Percentiles rank a stretch among this genome's conserved stretches.
These are phyloP conservation scores for Verbascum thapsus DNA, from an alignment of 257 asterid genomes.

Conservation along the genomic window DNA sequence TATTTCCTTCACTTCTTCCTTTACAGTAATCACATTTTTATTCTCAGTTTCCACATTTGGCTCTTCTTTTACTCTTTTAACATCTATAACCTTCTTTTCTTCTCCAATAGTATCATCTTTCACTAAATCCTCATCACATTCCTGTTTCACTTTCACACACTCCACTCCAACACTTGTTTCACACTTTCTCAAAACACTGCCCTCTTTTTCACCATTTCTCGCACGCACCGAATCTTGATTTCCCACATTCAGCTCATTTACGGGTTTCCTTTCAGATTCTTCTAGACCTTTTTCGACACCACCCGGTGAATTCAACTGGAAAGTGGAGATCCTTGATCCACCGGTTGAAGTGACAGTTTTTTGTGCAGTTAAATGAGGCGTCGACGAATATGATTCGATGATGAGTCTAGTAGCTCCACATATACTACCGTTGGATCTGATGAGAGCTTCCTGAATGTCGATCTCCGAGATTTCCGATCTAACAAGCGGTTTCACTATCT, in stretches of 20 bases:
- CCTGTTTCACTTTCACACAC: slow-evolving; percentile 38
- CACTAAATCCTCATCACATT: slow-evolving; percentile 28
- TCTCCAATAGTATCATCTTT: slow-evolving; percentile 10
- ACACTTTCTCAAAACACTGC: slow-evolving; percentile 16
- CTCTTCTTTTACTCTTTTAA: slow-evolving; percentile 38
- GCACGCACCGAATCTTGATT: slow-evolving; percentile 19
- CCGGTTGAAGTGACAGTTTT: slow-evolving; percentile 64
- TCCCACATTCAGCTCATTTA: slow-evolving; percentile 12
- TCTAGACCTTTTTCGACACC: neutral
- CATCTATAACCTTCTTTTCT: slow-evolving; percentile 12
- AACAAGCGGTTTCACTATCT: slow-evolving; percentile 34
- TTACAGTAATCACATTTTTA: slow-evolving; percentile 24
- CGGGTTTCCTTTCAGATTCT: slow-evolving; percentile 6
- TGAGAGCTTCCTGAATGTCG: slow-evolving; percentile 34
- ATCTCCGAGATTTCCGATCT: slow-evolving; percentile 36
- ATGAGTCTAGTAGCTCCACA: slow-evolving; percentile 33
- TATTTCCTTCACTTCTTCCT: slow-evolving; percentile 41
- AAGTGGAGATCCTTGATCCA: slow-evolving; percentile 47
- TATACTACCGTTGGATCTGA: slow-evolving; percentile 29
- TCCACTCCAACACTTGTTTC: slow-evolving; percentile 5
- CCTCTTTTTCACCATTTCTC: slow-evolving; percentile 25
- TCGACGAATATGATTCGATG: slow-evolving; percentile 25
- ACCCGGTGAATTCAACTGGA: slow-evolving; percentile 21
- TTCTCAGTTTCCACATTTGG: slow-evolving; percentile 10
- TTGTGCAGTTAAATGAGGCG: slow-evolving; percentile 28